Evolutionary conservation across 257 asterid species (phyloP).

Genomic region (Solanum infundibuliforme): DNA sequence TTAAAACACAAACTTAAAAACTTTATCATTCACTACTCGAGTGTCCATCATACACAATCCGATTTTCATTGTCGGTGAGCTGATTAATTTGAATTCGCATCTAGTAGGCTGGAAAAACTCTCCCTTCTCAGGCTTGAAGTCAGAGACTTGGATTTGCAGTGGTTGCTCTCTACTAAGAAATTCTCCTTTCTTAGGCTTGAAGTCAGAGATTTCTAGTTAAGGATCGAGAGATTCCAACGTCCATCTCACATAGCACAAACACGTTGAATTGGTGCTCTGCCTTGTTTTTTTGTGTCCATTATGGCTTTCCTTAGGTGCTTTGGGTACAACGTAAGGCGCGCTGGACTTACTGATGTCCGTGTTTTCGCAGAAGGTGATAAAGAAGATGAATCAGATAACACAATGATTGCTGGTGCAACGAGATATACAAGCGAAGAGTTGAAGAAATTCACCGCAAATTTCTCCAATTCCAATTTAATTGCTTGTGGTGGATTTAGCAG

Average conservation of each 20-base stretch:
- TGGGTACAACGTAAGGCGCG: not conserved
- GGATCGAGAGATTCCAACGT: not conserved
- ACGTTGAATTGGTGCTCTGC: not conserved
- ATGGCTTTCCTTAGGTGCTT: not conserved
- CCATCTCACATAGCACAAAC: not conserved
- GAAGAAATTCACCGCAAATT: constrained; percentile 20
- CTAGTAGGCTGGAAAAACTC: no score
- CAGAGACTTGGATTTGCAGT: not conserved
- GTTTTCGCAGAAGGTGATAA: not conserved
- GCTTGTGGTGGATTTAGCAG: constrained; percentile 70
- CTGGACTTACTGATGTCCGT: not conserved
- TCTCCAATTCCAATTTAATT: constrained; percentile 24
- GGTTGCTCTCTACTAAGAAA: not conserved
- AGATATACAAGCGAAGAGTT: constrained; percentile 26
- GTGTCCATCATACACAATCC: not conserved
- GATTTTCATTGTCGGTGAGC: no score
- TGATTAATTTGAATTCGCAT: no score
- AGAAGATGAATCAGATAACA: not conserved
- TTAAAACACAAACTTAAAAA: not conserved
- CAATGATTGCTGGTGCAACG: not conserved
- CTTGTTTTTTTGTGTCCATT: not conserved
- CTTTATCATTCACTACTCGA: not conserved
- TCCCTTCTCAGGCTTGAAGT: no score
- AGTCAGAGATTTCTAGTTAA: not conserved
- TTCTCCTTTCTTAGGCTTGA: not conserved